Conservation (phyloP, 345 rosid species). For the Cardiospermum halicacabum region DNA sequence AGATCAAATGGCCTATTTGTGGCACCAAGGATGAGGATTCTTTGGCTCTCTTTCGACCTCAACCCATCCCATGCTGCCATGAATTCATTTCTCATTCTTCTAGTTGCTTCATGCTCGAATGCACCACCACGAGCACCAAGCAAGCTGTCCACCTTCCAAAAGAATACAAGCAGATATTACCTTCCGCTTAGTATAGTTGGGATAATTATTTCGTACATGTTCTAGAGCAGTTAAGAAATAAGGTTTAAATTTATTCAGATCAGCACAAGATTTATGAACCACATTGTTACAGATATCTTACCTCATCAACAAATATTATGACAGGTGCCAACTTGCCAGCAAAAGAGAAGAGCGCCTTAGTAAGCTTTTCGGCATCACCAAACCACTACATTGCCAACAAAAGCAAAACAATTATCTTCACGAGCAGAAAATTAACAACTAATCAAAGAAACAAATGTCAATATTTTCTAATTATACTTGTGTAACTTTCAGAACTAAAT, state of each 20-base stretch:
- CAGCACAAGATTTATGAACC: neutral
- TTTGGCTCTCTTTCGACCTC: constrained; percentile 90
- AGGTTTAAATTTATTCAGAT: neutral
- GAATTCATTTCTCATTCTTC: constrained; percentile 98
- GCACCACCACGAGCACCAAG: constrained; percentile 98
- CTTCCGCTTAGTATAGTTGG: neutral
- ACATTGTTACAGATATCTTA: constrained; percentile 20
- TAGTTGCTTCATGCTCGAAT: constrained; percentile 91
- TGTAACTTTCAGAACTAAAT: neutral
- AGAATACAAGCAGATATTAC: neutral
- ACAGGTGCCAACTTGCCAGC: constrained; percentile 92
- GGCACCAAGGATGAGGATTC: constrained; percentile 95
- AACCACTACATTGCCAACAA: constrained; percentile 65
- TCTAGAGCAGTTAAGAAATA: neutral
- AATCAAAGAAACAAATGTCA: neutral
- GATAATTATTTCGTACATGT: neutral
- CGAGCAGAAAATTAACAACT: neutral
- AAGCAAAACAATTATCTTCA: neutral
- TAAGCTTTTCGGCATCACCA: constrained; percentile 99
- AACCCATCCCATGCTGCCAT: constrained; percentile 99
- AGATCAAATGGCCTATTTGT: constrained; percentile 99
- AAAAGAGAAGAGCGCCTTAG: constrained; percentile 93
- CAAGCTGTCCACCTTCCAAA: constrained; percentile 81
- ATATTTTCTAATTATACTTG: neutral
- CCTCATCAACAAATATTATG: constrained; percentile 97